phyloP scores from a whole-genome alignment of 495 filamentous ascomycete genomes.

The Parmelia sp. region DNA sequence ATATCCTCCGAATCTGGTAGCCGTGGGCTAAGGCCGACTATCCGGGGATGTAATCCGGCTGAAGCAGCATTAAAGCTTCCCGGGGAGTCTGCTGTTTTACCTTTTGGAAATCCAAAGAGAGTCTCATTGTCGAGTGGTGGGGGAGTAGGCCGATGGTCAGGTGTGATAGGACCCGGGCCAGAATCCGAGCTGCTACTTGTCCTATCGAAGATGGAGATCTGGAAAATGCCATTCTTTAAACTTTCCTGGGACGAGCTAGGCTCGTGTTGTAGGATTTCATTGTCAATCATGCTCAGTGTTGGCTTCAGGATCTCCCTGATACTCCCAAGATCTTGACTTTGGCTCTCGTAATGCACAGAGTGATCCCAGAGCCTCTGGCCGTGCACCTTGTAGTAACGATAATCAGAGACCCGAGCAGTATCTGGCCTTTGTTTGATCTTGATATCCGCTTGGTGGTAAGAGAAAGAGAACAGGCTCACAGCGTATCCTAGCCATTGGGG shows the following conservation, averaged over 20 bases:
- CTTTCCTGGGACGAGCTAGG: slow-evolving; percentile 45
- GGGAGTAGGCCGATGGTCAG: slow-evolving; percentile 23
- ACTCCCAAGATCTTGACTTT: slow-evolving; percentile 31
- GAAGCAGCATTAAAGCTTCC: slow-evolving; percentile 17
- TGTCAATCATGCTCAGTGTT: slow-evolving; percentile 47
- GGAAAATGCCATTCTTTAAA: slow-evolving; percentile 38
- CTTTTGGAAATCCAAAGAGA: slow-evolving; percentile 20
- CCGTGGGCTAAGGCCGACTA: slow-evolving; percentile 26
- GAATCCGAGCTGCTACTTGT: slow-evolving; percentile 60
- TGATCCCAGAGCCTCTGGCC: slow-evolving; percentile 33
- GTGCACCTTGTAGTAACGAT: slow-evolving; percentile 39
- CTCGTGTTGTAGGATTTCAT: slow-evolving; percentile 51
- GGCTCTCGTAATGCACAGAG: slow-evolving; percentile 41
- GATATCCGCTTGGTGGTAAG: slow-evolving; percentile 26
- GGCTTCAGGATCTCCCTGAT: slow-evolving; percentile 43
- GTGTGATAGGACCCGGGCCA: slow-evolving; percentile 32
- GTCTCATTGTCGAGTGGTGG: slow-evolving; percentile 22
- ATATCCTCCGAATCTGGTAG: slow-evolving; percentile 33
- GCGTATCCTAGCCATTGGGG: slow-evolving; percentile 28
- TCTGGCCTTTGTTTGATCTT: slow-evolving; percentile 24
- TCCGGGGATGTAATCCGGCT: slow-evolving; percentile 28
- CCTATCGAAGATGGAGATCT: slow-evolving; percentile 66
- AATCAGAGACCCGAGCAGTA: slow-evolving; percentile 24
- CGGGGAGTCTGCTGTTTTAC: slow-evolving; percentile 23
- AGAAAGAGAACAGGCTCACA: slow-evolving; percentile 38